Evolutionary conservation across 805 yeast species (phyloP), one percentile per base, ranked within the genome.

Genomic region (Starmerella asiatica): DNA sequence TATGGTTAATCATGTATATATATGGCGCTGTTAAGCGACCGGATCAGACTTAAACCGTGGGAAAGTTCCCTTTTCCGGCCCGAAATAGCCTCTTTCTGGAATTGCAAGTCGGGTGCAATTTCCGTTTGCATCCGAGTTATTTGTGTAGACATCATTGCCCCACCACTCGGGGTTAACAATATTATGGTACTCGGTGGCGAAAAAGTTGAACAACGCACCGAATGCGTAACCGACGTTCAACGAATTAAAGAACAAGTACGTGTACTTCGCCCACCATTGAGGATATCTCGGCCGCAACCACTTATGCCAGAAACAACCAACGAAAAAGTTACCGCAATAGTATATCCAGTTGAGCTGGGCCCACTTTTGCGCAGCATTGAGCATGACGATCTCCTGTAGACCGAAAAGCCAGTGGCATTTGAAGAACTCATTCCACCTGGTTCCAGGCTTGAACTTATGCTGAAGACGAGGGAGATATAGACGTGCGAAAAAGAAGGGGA

Each of bases 211-310:
- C 34, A 69, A 51, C 1, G 71, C 70, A 42, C 67, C 61, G 45
- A 66, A 63, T 1, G 72, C 73, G 11, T 65, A 65, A 1, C 73
- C 74, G 3, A 71, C 69, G 2, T 68, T 62, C 5, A 69, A 54
- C 2, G 69, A 71, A 43, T 70, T 63, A 26, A 67, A 64, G 34
- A 69, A 53, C 14, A 69, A 61, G 46, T 69, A 69, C 49, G 69
- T 68, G 54, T 69, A 69, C 54, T 67, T 68, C 39, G 66, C 68
- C 74, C 74, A 70, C 75, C 74, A 70, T 21, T 57, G 51, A 6
- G 63, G 51, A 45, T 67, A 69, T 40, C 62, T 55, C 37, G 57
- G 55, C 40, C 64, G 65, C 45, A 70, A 54, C 41, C 57, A 55
- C 48, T 61, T 60, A 67, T 67, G 68, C 61, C 69, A 69, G 27